A percentile compares a stretch with the other conserved stretches of the same genome.
phyloP scores from a whole-genome alignment of 2,329 filamentous ascomycete species.

The Exophiala spinifera region DNA sequence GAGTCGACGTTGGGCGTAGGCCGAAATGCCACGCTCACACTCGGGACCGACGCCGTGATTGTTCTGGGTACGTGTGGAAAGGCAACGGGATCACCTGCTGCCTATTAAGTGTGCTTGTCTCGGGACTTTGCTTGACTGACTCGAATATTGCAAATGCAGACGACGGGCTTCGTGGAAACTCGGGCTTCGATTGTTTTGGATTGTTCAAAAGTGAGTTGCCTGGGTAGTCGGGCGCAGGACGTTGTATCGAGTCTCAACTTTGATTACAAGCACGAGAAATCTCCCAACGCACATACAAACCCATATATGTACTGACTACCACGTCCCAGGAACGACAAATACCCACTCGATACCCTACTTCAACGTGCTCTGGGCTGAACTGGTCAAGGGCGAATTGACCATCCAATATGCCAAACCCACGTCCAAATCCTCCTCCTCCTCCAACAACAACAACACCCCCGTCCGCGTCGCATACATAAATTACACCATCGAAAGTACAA shows the following conservation, averaged over 20 bases:
- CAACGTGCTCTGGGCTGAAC: conserved; percentile 78
- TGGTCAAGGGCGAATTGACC: conserved; percentile 58
- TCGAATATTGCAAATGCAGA: no score
- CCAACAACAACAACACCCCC: conserved; percentile 45
- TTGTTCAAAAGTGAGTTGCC: conserved; percentile 47
- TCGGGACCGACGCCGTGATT: conserved; percentile 59
- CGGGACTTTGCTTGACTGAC: no score
- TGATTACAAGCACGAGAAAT: no score
- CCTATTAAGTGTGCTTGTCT: no score
- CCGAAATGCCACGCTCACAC: conserved; percentile 57
- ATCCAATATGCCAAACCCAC: conserved; percentile 68
- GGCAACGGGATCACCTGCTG: no score
- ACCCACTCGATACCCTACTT: conserved; percentile 69
- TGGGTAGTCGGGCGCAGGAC: no score
- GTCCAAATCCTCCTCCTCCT: conserved; percentile 51
- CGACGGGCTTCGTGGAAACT: conserved; percentile 16
- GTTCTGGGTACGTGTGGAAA: conserved; percentile 56
- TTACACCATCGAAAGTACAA: conserved; percentile 57
- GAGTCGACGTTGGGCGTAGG: conserved; percentile 54
- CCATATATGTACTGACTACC: no score
- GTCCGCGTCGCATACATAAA: conserved; percentile 61
- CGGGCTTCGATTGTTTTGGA: conserved; percentile 54
- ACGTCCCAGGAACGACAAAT: conserved; percentile 42
- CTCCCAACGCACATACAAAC: no score
- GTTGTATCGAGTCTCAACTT: no score